These are phyloP conservation scores for Komagataella kurtzmanii DNA, from an alignment of 805 yeast genomes.

Conservation along the genomic window DNA sequence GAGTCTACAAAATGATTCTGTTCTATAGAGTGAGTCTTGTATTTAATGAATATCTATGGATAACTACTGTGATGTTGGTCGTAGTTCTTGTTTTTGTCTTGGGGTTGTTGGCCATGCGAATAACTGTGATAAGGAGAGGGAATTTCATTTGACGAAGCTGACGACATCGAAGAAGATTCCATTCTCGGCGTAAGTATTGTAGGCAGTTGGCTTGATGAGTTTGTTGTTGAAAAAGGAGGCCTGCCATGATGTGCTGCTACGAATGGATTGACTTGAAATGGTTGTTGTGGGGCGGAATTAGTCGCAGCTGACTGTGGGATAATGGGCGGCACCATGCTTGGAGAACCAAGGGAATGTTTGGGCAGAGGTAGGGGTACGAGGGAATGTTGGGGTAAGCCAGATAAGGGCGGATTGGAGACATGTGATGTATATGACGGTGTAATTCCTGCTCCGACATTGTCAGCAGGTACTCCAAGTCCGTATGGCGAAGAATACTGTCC, in stretches of 20 bases:
- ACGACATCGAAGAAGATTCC: background rate
- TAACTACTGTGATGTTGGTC: background rate
- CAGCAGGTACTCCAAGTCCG: background rate
- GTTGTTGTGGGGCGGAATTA: background rate
- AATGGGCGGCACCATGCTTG: background rate
- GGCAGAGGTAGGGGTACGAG: background rate
- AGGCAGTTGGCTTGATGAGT: background rate
- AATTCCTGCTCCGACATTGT: background rate
- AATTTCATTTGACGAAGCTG: background rate
- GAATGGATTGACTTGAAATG: background rate
- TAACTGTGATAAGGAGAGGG: background rate
- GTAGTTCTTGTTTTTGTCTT: slow-evolving; percentile 1
- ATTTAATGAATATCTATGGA: background rate
- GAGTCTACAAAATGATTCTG: slow-evolving; percentile 19
- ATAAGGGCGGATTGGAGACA: background rate
- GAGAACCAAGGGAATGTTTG: background rate
- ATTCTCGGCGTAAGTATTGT: background rate
- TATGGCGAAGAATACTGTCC: slow-evolving; percentile 27
- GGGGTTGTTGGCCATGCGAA: background rate
- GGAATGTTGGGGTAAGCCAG: background rate
- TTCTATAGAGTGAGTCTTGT: slow-evolving; percentile 1
- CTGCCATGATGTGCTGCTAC: background rate
- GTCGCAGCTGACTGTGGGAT: background rate
- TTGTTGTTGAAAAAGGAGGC: background rate
- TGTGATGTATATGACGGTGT: background rate